Percentiles rank a stretch among this genome's conserved stretches.
Conservation (phyloP, 2,329 filamentous ascomycete genomes). For the Aspergillus melleus region DNA sequence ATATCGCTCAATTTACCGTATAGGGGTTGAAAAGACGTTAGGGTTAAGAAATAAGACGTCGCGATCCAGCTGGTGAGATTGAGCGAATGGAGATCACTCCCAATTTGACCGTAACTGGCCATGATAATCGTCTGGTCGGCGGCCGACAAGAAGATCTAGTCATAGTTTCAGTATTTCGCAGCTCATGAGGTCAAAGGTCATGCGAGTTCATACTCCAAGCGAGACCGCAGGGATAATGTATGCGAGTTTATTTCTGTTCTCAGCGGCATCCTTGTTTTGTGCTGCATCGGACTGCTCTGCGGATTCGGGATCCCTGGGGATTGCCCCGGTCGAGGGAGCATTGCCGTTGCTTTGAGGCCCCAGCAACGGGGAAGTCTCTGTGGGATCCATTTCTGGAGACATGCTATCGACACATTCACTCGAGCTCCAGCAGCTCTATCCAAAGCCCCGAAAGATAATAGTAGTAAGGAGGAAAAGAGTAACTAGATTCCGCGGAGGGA, state of each 20-base stretch:
- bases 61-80: slow-evolving; percentile 77
- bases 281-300: slow-evolving; percentile 15
- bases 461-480: not conserved
- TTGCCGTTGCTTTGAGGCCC: slow-evolving; percentile 29
- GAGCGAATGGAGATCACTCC: slow-evolving; percentile 71
- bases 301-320: slow-evolving; percentile 25
- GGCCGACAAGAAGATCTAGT: slow-evolving; percentile 68
- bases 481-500: not conserved
- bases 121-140: slow-evolving; percentile 77
- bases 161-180: slow-evolving; percentile 12
- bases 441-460: not conserved
- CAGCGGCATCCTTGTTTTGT: slow-evolving; percentile 39
- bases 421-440: slow-evolving; percentile 3
- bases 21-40: slow-evolving; percentile 72
- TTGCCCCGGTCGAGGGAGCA: slow-evolving; percentile 24
- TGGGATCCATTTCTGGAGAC: slow-evolving; percentile 22
- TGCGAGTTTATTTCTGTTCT: slow-evolving; percentile 52
- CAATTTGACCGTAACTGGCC: slow-evolving; percentile 75
- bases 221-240: slow-evolving; percentile 63
- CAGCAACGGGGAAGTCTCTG: slow-evolving; percentile 51
- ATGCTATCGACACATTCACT: slow-evolving; percentile 18
- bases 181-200: slow-evolving; percentile 6
- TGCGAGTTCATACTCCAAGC: slow-evolving; percentile 55
- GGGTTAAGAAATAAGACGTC: slow-evolving; percentile 68
- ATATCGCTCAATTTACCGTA: slow-evolving; percentile 62